Evolutionary conservation across 805 yeast genomes (phyloP), one percentile per base, ranked within the genome.

Genomic region (Candida xyloterini): DNA sequence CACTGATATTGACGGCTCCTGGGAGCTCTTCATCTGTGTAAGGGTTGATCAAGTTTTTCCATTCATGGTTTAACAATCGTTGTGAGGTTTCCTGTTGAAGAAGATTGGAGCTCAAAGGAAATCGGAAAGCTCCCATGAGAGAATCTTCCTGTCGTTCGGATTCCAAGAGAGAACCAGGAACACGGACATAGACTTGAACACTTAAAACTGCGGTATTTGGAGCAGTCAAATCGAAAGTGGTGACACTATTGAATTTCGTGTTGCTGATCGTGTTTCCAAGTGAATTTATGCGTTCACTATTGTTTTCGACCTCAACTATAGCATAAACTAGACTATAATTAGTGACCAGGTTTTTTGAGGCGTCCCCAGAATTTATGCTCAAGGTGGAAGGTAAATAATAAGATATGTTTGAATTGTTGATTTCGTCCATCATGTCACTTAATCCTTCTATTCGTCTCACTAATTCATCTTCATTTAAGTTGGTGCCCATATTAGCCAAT

Each of bases 301-400:
- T 88, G 63, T 93, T 93, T 65, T 93, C 99, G 59, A 89, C 91
- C 63, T 93, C 99, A 31, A 93, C 72, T 2, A 95, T 88, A 55
- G 90, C 74, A 62, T 86, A 87, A 27, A 93, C 73, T 44, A 95
- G 72, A 40, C 57, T 58, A 44, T 60, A 61, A 15, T 57, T 60
- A 8, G 63, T 57, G 23, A 55, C 38, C 13, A 93, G 77, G 50
- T 78, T 79, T 46, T 77, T 72, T 11, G 82, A 71, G 29, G 87
- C 81, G 31, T 81, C 67, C 59, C 52, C 62, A 27, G 50, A 52
- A 20, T 49, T 59, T 18, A 61, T 60, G 35, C 56, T 47, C 29
- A 61, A 47, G 1, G 65, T 59, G 3, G 81, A 70, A 7, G 84
- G 84, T 27, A 78, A 46, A 38, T 53, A 61, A 27, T 60, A 49